These are phyloP conservation scores for Phytophthora rubi DNA, from an alignment of 352 stramenopile species.

Conservation along the genomic window DNA sequence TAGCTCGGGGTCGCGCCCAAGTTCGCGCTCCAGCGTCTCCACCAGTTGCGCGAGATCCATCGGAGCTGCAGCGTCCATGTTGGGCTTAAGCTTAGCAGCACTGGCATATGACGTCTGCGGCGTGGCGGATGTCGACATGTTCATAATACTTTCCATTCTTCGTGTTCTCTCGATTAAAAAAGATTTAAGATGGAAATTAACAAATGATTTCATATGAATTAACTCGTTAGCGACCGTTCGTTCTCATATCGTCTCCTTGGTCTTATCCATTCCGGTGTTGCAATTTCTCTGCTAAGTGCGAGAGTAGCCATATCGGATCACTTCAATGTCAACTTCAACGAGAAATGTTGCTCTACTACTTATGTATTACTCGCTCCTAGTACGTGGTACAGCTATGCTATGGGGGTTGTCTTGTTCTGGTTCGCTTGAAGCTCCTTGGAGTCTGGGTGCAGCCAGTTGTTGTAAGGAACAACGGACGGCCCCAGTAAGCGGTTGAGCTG, in stretches of 20 bases:
- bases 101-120: constrained; percentile 7
- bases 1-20: constrained; percentile 53
- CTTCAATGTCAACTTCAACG: constrained; percentile 12
- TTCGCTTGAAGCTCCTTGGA: constrained; percentile 23
- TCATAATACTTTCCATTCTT: constrained; percentile 7
- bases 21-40: constrained; percentile 55
- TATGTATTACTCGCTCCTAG: background rate
- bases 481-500: constrained; percentile 42
- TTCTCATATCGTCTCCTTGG: constrained; percentile 9
- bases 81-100: background rate
- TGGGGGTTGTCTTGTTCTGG: background rate
- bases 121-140: background rate
- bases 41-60: constrained; percentile 62
- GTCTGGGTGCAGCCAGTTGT: constrained; percentile 34
- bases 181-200: too few relatives aligned
- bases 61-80: background rate
- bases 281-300: constrained; percentile 23
- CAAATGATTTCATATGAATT: too few relatives aligned
- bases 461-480: constrained; percentile 26
- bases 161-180: constrained; percentile 3
- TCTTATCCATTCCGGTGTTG: constrained; percentile 29
- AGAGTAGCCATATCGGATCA: constrained; percentile 9
- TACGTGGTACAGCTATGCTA: constrained; percentile 7
- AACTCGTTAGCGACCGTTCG: constrained; percentile 22
- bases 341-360: background rate